phyloP scores from a whole-genome alignment of 1,284 basidiomycete species.

The Puccinia novopanici region DNA sequence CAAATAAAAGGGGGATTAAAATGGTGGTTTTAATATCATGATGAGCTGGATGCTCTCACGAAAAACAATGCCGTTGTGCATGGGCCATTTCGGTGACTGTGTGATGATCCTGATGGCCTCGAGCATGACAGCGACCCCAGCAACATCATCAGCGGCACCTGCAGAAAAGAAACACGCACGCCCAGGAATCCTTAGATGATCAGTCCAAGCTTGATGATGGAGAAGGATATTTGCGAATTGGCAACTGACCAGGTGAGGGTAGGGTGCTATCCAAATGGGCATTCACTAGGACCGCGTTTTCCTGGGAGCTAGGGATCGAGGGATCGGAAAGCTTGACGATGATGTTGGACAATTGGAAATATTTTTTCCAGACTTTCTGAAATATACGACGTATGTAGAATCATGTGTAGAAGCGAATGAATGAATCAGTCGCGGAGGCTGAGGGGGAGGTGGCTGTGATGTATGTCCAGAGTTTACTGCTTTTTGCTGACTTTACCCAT shows the following conservation, averaged over 20 bases:
- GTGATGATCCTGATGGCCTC: slow-evolving; percentile 81
- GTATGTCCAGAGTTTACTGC: neutral
- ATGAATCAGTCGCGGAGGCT: slow-evolving; percentile 53
- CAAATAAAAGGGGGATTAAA: neutral
- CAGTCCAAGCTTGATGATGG: neutral
- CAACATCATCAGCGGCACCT: slow-evolving; percentile 72
- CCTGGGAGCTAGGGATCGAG: slow-evolving; percentile 68
- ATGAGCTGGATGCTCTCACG: slow-evolving; percentile 64
- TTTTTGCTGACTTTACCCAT: slow-evolving; percentile 55
- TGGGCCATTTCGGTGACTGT: slow-evolving; percentile 71
- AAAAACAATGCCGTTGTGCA: slow-evolving; percentile 80
- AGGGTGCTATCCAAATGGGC: slow-evolving; percentile 77
- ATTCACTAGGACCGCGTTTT: slow-evolving; percentile 82
- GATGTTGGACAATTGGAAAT: slow-evolving; percentile 82
- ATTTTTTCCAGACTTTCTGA: slow-evolving; percentile 84
- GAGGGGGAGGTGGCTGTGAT: no score
- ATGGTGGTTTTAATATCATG: neutral
- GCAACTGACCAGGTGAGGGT: slow-evolving; percentile 61
- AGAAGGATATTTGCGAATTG: neutral
- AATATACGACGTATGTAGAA: neutral
- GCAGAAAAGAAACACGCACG: slow-evolving; percentile 66
- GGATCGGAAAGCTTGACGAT: slow-evolving; percentile 84
- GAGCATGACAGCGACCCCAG: slow-evolving; percentile 79
- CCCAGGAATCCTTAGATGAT: slow-evolving; percentile 55
- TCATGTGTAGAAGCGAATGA: neutral